phyloP scores from a whole-genome alignment of 768 basidiomycete species.

The Leccinum subtestaceum region DNA sequence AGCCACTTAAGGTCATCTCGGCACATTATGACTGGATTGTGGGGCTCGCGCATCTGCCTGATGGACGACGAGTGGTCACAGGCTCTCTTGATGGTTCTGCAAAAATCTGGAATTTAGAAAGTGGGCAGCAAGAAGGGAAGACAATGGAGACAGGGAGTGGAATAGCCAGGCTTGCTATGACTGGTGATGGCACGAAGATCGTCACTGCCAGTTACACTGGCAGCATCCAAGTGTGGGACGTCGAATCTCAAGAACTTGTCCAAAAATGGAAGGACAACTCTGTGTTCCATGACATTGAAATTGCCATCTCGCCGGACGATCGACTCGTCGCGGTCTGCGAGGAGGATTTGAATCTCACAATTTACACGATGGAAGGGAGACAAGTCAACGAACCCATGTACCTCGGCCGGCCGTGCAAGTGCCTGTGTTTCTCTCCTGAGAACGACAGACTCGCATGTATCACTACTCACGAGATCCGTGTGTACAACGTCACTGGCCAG shows the following conservation, averaged over 20 bases:
- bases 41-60: constrained; percentile 3
- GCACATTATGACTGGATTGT: not conserved
- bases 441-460: not conserved
- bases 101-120: constrained; percentile 4
- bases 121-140: constrained; percentile 4
- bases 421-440: not conserved
- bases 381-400: not conserved
- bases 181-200: constrained; percentile 2
- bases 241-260: not conserved
- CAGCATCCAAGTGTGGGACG: not conserved
- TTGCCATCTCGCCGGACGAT: not conserved
- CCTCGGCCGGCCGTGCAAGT: not conserved
- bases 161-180: not conserved
- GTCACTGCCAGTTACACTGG: not conserved
- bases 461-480: not conserved
- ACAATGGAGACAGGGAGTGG: not conserved
- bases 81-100: not conserved
- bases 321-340: not conserved
- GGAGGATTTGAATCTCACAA: not conserved
- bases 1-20: not conserved
- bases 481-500: not conserved
- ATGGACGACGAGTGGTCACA: constrained; percentile 6
- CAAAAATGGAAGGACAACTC: not conserved
- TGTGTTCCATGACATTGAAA: not conserved
- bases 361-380: not conserved